These are phyloP conservation scores for Rhizopus sp. DNA, from an alignment of 371 early-diverging fungal species.

Conservation along the genomic window DNA sequence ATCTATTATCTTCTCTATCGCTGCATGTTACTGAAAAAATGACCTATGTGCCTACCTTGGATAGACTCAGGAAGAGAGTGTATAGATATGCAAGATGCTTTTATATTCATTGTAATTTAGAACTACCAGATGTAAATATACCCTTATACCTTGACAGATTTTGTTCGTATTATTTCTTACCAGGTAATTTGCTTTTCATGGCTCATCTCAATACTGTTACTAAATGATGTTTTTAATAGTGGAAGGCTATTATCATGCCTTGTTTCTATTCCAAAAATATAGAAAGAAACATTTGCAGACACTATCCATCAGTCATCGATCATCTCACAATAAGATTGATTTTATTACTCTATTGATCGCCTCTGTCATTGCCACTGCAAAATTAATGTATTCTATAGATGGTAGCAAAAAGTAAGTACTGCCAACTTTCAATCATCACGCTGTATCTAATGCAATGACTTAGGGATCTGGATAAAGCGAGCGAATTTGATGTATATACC, in stretches of 20 bases:
- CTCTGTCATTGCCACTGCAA: slow-evolving; percentile 19
- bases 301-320: background rate
- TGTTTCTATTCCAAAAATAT: slow-evolving; percentile 11
- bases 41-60: slow-evolving; percentile 3
- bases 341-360: slow-evolving; percentile 7
- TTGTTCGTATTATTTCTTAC: slow-evolving; percentile 27
- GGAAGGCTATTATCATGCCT: slow-evolving; percentile 25
- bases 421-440: background rate
- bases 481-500: slow-evolving; percentile 1
- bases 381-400: slow-evolving; percentile 23
- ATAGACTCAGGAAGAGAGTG: background rate
- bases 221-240: slow-evolving; percentile 8
- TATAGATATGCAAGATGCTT: background rate
- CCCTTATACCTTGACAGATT: slow-evolving; percentile 26
- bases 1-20: background rate
- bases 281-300: background rate
- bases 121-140: slow-evolving; percentile 22
- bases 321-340: background rate
- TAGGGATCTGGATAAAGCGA: background rate
- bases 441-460: background rate
- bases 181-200: slow-evolving; percentile 22
- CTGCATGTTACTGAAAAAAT: background rate
- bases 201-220: background rate
- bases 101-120: background rate
- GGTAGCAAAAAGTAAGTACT: slow-evolving; percentile 15